Evolutionary conservation across 345 rosid genomes (phyloP), one percentile per base, ranked within the genome.

Genomic region (Carallia brachiata): DNA sequence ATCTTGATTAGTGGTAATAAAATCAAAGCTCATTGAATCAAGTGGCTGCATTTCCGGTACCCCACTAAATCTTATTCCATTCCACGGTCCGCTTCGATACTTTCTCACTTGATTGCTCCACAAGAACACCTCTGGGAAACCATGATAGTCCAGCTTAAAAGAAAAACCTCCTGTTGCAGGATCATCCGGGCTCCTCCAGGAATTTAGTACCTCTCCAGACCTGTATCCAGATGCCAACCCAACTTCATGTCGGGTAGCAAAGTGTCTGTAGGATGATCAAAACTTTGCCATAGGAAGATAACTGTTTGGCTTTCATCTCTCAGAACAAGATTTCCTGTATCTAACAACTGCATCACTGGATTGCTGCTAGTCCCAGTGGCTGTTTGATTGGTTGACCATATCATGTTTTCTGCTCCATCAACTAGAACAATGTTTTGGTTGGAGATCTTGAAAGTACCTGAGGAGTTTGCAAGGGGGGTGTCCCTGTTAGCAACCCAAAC

Each of bases 401-500:
- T 61, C 23, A 50, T 66, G 6, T 5, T 63, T 18, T 69, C 55
- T 1, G 18, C 69, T 10, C 53, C 67, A 67, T 77, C 87, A 5
- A 81, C 47, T 63, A 94, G 63, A 55, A 70, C 80, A 53, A 87
- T 71, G 67, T 74, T 84, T 18, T 66, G 74, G 61, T 78, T 74
- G 59, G 61, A 78, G 69, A 90, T 73, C 74, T 68, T 79, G 73
- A 94, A 69, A 6, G 48, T 65, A n/a, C 84, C 89, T 0, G 87
- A 34, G 52, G 95, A 82, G 62, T 75, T 68, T 6, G 82, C 4
- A 61, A 94, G 79, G 27, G 97, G 97, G 39, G 17, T 16, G 78
- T 88, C 93, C 70, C 98, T 83, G 79, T 94, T 91, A 6, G 98
- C 97, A 17, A 94, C 91, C 97, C 97, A 94, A 0, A 86, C 97